phyloP scores from a whole-genome alignment of 192 early-diverging fungal species.

The Coemansia sp. region DNA sequence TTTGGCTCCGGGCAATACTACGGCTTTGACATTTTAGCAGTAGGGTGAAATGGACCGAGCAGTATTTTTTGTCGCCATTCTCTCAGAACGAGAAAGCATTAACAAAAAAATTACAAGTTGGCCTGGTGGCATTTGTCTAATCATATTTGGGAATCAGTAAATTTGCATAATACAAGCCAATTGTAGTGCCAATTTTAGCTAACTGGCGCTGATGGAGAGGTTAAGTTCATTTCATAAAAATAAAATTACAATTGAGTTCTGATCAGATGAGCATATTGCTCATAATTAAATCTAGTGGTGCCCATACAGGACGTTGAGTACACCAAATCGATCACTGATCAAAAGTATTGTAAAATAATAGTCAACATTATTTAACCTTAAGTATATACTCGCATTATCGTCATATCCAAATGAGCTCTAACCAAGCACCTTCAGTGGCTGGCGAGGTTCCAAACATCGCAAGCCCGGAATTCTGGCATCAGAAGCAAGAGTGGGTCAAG shows the following conservation, averaged over 20 bases:
- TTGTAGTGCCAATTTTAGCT: too few relatives aligned
- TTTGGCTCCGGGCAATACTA: not conserved
- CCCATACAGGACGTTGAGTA: not conserved
- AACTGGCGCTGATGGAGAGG: too few relatives aligned
- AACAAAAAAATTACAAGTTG: not conserved
- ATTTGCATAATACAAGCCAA: too few relatives aligned
- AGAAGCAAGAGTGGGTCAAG: constrained; percentile 81
- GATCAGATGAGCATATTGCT: not conserved
- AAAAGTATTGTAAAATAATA: not conserved
- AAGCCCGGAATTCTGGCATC: constrained; percentile 46
- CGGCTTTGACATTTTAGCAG: not conserved
- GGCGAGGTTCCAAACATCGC: constrained; percentile 5
- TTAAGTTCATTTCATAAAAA: too few relatives aligned
- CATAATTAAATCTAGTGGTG: not conserved
- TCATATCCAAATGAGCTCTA: not conserved
- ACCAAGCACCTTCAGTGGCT: not conserved
- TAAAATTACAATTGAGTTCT: too few relatives aligned
- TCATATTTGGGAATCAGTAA: too few relatives aligned
- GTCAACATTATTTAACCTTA: not conserved
- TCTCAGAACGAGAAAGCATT: not conserved
- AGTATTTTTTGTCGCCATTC: not conserved
- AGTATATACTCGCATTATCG: not conserved
- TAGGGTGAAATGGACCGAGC: not conserved
- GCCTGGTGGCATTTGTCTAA: too few relatives aligned
- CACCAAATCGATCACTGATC: not conserved